Percentiles rank a stretch among this genome's conserved stretches.
Evolutionary conservation across 371 early-diverging fungal species (phyloP).

Genomic region (Polyrhizophydium stewartii): DNA sequence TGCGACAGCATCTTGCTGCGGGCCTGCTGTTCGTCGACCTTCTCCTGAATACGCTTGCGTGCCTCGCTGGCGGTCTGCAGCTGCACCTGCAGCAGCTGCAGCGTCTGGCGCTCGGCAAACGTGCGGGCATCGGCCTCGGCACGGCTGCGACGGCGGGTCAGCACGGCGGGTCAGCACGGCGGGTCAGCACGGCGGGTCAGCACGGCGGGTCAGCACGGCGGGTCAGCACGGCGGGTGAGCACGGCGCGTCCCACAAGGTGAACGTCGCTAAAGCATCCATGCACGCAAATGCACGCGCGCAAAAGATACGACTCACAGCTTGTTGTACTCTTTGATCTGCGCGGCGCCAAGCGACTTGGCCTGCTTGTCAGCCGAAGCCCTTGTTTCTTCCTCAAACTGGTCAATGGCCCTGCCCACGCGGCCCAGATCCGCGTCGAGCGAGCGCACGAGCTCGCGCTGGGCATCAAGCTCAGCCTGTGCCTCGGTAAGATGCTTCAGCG

Average conservation of each 20-base stretch:
- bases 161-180: too few relatives aligned
- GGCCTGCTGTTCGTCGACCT: constrained; percentile 46
- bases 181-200: too few relatives aligned
- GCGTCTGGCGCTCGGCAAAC: constrained; percentile 60
- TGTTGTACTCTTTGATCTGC: constrained; percentile 47
- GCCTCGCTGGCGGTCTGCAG: constrained; percentile 60
- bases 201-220: too few relatives aligned
- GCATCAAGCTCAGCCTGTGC: constrained; percentile 9
- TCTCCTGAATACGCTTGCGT: constrained; percentile 54
- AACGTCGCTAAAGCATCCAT: too few relatives aligned
- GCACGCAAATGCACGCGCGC: too few relatives aligned
- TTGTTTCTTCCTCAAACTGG: constrained; percentile 18
- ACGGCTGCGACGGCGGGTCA: too few relatives aligned
- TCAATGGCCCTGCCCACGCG: constrained; percentile 17
- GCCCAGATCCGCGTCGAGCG: constrained; percentile 19
- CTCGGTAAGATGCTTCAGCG: constrained; percentile 60
- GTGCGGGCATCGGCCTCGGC: constrained; percentile 64
- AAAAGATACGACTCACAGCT: constrained; percentile 42
- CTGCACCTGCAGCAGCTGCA: constrained; percentile 63
- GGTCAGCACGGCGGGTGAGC: too few relatives aligned
- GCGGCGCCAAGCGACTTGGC: constrained; percentile 37
- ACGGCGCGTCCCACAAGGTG: too few relatives aligned
- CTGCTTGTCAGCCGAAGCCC: constrained; percentile 4
- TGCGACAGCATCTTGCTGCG: constrained; percentile 48
- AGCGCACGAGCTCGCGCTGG: constrained; percentile 15